A percentile compares a stretch with the other conserved stretches of the same genome.
Evolutionary conservation across 2,329 filamentous ascomycete genomes (phyloP).

Genomic region (Apiospora marii): DNA sequence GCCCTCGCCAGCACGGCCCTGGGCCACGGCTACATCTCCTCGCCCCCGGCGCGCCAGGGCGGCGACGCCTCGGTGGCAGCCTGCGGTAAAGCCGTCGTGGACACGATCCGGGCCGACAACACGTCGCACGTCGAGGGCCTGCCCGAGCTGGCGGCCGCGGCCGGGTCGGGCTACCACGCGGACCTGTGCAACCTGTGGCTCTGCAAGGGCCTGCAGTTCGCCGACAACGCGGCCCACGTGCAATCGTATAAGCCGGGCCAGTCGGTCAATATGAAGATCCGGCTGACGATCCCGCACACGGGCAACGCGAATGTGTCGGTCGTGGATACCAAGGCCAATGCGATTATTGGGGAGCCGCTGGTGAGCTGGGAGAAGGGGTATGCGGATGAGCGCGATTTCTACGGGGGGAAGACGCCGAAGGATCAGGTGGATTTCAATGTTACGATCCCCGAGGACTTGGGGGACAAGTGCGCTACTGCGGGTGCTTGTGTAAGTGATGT

Average conservation of each 20-base stretch:
- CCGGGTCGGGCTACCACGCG: constrained; percentile 51
- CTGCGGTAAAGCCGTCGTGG: constrained; percentile 62
- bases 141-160: constrained; percentile 45
- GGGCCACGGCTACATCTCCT: constrained; percentile 61
- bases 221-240: constrained; percentile 60
- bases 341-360: constrained; percentile 55
- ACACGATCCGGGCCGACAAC: constrained; percentile 60
- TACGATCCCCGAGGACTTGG: constrained; percentile 59
- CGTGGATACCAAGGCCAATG: constrained; percentile 56
- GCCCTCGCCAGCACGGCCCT: constrained; percentile 38
- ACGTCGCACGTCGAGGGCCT: constrained; percentile 61
- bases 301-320: constrained; percentile 64
- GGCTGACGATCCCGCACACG: constrained; percentile 60
- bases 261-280: constrained; percentile 50
- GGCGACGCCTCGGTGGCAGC: constrained; percentile 58
- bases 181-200: constrained; percentile 61
- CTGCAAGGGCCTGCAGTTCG: constrained; percentile 66
- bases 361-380: constrained; percentile 49
- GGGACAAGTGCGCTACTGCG: constrained; percentile 50
- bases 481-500: constrained; percentile 53
- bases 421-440: constrained; percentile 59
- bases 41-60: constrained; percentile 56
- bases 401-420: constrained; percentile 48
- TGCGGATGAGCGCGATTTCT: constrained; percentile 55
- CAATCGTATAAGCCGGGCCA: constrained; percentile 59